Evolutionary conservation across 2,329 filamentous ascomycete species (phyloP).

Genomic region (Monosporascus sp.): DNA sequence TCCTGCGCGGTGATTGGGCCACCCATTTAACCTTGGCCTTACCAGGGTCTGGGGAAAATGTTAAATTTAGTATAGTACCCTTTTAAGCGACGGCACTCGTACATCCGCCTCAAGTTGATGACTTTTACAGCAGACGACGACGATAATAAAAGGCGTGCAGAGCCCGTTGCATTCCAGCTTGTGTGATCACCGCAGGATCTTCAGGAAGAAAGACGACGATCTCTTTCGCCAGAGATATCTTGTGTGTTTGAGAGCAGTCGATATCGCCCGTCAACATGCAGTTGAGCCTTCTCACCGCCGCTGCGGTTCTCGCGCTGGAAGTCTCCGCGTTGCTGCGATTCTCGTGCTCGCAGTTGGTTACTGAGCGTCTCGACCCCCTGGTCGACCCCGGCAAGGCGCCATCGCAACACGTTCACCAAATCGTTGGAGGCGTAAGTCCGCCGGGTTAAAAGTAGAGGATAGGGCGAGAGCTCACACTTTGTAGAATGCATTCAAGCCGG

Average conservation of each 20-base stretch:
- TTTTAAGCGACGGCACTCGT: not conserved
- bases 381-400: conserved; percentile 15
- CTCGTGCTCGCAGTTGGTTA: conserved; percentile 17
- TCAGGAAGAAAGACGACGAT: not conserved
- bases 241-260: too few relatives aligned
- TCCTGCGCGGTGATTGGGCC: not conserved
- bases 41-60: not conserved
- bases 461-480: not conserved
- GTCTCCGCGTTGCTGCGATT: conserved; percentile 16
- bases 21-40: too few relatives aligned
- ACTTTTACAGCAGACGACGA: too few relatives aligned
- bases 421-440: conserved; percentile 11
- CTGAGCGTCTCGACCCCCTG: conserved; percentile 17
- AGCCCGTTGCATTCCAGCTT: not conserved
- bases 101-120: not conserved
- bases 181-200: not conserved
- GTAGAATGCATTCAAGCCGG: conserved; percentile 4
- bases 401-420: conserved; percentile 16
- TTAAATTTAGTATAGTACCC: not conserved
- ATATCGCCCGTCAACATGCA: conserved; percentile 5
- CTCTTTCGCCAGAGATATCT: not conserved
- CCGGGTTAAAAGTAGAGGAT: not conserved
- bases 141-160: not conserved
- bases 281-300: conserved; percentile 7
- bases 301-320: conserved; percentile 12